Conservation (phyloP, 2,329 filamentous ascomycete species). For the Talaromyces sp. region DNA sequence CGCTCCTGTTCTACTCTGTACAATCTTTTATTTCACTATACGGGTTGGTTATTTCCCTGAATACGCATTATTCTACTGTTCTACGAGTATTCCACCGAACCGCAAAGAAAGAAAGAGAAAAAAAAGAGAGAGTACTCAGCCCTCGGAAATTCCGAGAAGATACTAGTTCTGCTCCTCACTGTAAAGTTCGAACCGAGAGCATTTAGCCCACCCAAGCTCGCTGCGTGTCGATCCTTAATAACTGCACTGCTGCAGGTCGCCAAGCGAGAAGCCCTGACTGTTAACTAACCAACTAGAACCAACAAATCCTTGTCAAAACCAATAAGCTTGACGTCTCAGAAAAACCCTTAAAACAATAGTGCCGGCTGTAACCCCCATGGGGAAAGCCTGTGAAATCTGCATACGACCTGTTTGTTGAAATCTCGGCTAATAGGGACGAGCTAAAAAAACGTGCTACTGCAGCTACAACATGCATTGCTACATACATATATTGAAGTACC, state of each 20-base stretch:
- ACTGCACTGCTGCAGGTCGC: neutral
- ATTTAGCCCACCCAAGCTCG: neutral
- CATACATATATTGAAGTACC: neutral
- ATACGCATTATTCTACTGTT: neutral
- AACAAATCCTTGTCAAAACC: neutral
- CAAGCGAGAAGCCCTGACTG: neutral
- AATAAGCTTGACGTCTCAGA: no score
- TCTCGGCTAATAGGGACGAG: neutral
- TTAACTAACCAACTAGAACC: neutral
- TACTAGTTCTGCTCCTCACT: neutral
- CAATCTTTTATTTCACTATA: neutral
- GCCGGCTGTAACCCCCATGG: neutral
- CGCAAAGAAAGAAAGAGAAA: no score
- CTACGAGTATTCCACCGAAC: neutral
- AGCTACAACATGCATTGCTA: neutral
- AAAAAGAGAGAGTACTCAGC: no score
- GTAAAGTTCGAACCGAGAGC: no score
- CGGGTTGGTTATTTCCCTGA: no score
- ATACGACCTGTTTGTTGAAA: neutral
- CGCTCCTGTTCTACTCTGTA: neutral
- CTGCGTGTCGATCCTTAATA: neutral
- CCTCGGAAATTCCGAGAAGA: neutral
- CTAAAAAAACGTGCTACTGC: neutral
- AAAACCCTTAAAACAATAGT: no score
- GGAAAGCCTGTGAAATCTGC: neutral